Base-by-base conservation (phyloP, 2,329 filamentous ascomycete genomes). In the Aspergillus texensis region DNA sequence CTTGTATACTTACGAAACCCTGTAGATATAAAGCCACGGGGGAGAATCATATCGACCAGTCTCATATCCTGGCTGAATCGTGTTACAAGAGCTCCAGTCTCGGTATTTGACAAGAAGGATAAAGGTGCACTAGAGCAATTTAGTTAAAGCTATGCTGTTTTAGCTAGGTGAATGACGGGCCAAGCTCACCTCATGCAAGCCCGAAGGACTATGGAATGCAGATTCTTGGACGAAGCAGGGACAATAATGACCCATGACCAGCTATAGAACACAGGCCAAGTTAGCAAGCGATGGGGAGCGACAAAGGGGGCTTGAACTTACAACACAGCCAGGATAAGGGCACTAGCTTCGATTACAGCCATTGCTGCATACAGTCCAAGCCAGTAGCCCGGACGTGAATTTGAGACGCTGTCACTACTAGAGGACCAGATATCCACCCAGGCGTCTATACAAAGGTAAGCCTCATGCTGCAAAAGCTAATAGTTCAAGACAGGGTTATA, bases 61-160 rank as follows among this genome's bases (percentile, higher is more conserved):
- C 75, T 72, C 16, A 83, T 74, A 68, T 84, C 82, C 63, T 83
- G 81, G 26, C 76, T 79, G 68, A 84, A 83, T 19, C 65, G 57
- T 5, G 63, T 65, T 14, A 65, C 43, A 76, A 72, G 81, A 19
- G 77, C 72, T 34, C 81, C 80, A 11, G 79, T 78, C 61, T 82
- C 80, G 0, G 78, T 79, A 6, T 74, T 75, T 0, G 78, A 72
- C 60, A 83, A 79, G 68, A 81, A 82, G 3, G 76, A 76, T 70
- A 81, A 70, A 24, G 78, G 74, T n/a, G 79, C 78, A 48, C 73
- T 54, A 9, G 6, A 36, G 16, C 2, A 11, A 8, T 50, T 53
- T 36, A 36, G 30, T 36, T 9, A 9, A 54, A 9, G 6, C 6
- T 30, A 14, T 50, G 26, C 26, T 30, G 26, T 30, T 50, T 12